phyloP scores from a whole-genome alignment of 2,329 filamentous ascomycete species.

The Tolypocladium ophioglossoides region DNA sequence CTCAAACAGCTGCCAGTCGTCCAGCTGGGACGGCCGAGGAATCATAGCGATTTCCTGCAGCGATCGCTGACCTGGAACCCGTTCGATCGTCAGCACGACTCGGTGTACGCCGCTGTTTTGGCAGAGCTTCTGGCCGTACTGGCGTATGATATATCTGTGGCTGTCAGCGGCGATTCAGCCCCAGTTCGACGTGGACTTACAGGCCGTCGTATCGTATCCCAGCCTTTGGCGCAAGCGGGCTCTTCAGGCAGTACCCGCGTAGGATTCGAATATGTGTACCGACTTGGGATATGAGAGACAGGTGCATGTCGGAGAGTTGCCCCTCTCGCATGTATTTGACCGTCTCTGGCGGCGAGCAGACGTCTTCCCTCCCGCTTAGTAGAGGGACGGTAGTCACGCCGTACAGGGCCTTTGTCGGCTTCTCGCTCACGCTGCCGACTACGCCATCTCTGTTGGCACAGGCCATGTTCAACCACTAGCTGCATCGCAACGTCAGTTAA shows the following conservation, averaged over 20 bases:
- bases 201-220: constrained; percentile 49
- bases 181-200: constrained; percentile 24
- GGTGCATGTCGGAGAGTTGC: constrained; percentile 32
- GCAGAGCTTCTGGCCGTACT: constrained; percentile 35
- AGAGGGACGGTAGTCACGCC: constrained; percentile 38
- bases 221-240: constrained; percentile 37
- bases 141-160: constrained; percentile 35
- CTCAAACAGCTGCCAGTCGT: constrained; percentile 44
- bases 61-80: constrained; percentile 27
- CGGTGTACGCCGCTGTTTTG: constrained; percentile 27
- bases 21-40: constrained; percentile 42
- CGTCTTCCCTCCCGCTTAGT: constrained; percentile 38
- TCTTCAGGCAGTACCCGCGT: constrained; percentile 38
- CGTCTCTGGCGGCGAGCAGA: constrained; percentile 15
- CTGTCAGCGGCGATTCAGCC: neutral
- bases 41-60: constrained; percentile 32
- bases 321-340: constrained; percentile 36
- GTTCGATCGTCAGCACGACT: constrained; percentile 35
- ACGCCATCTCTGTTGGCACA: constrained; percentile 47
- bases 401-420: constrained; percentile 34
- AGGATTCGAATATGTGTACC: constrained; percentile 41
- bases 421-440: constrained; percentile 31
- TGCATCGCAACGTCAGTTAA: constrained; percentile 17
- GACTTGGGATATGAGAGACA: constrained; percentile 36
- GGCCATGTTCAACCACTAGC: constrained; percentile 48